phyloP scores from a whole-genome alignment of 1,139 yeast species.

The Candida albicans region DNA sequence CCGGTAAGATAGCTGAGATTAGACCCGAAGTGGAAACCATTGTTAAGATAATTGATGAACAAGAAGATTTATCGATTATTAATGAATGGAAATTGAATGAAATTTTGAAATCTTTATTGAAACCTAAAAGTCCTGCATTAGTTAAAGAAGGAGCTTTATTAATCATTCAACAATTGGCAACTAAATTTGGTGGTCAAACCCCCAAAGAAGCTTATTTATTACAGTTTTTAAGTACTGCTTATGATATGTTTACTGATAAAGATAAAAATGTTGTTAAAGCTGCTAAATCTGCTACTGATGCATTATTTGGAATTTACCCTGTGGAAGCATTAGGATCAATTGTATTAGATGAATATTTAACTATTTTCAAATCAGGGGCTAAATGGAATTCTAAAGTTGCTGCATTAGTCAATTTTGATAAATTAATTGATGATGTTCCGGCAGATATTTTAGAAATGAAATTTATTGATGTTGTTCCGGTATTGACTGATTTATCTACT shows the following conservation, averaged over 20 bases:
- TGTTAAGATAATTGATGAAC: constrained; percentile 45
- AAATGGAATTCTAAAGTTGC: constrained; percentile 92
- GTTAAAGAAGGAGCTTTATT: constrained; percentile 76
- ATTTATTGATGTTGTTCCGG: constrained; percentile 78
- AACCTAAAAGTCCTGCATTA: constrained; percentile 71
- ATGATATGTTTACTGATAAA: constrained; percentile 77
- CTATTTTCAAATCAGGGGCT: constrained; percentile 75
- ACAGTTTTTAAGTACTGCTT: constrained; percentile 55
- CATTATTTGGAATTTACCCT: constrained; percentile 69
- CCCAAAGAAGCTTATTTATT: constrained; percentile 76
- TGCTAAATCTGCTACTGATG: constrained; percentile 68
- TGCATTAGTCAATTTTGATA: constrained; percentile 72
- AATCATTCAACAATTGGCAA: constrained; percentile 66
- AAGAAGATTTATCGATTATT: constrained; percentile 50
- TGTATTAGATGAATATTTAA: constrained; percentile 59
- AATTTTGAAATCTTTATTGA: constrained; percentile 61
- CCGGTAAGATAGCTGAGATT: constrained; percentile 62
- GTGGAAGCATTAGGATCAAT: constrained; percentile 77
- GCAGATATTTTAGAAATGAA: constrained; percentile 81
- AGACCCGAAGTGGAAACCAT: constrained; percentile 61
- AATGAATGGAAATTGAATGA: constrained; percentile 67
- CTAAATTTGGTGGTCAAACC: constrained; percentile 62
- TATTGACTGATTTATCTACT: constrained; percentile 83
- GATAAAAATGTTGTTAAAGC: constrained; percentile 84
- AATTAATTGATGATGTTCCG: constrained; percentile 75